Conservation (phyloP, 805 yeast genomes). For the Spathaspora boniae region DNA sequence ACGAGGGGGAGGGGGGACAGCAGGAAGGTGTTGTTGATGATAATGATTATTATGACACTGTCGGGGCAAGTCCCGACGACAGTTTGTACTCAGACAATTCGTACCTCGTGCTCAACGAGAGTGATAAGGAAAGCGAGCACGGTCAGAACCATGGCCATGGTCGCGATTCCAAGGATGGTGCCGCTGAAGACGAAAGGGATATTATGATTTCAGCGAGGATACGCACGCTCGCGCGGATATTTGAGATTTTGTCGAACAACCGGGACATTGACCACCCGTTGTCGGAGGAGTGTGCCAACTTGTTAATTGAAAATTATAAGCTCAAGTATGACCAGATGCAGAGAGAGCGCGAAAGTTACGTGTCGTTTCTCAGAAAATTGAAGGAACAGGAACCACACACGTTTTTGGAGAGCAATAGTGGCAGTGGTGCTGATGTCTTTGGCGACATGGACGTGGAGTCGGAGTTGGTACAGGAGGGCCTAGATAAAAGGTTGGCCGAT, state of each 20-base stretch:
- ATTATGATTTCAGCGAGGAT: slow-evolving; percentile 46
- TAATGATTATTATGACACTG: slow-evolving; percentile 5
- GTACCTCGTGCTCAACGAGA: slow-evolving; percentile 9
- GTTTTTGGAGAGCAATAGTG: slow-evolving; percentile 1
- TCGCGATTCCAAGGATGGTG: not conserved
- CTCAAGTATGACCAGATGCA: slow-evolving; percentile 67
- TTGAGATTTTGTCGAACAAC: slow-evolving; percentile 63
- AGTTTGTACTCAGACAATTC: no score
- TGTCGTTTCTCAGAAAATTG: slow-evolving; percentile 67
- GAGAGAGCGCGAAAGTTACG: slow-evolving; percentile 74
- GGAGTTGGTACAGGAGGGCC: slow-evolving; percentile 10
- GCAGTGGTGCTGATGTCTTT: no score
- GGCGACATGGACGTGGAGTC: no score
- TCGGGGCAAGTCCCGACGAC: no score
- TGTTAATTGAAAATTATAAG: slow-evolving; percentile 61
- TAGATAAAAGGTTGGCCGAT: slow-evolving; percentile 39
- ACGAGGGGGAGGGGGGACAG: slow-evolving; percentile 17
- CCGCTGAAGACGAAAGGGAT: slow-evolving; percentile 8
- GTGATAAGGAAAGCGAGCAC: slow-evolving; percentile 3
- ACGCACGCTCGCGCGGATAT: slow-evolving; percentile 58
- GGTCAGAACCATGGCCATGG: not conserved
- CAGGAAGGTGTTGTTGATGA: no score
- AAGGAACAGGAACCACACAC: slow-evolving; percentile 30
- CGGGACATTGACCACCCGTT: slow-evolving; percentile 81
- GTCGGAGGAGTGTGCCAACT: slow-evolving; percentile 78